Conservation (phyloP, 306 rosid genomes). For the Quercus wislizeni region DNA sequence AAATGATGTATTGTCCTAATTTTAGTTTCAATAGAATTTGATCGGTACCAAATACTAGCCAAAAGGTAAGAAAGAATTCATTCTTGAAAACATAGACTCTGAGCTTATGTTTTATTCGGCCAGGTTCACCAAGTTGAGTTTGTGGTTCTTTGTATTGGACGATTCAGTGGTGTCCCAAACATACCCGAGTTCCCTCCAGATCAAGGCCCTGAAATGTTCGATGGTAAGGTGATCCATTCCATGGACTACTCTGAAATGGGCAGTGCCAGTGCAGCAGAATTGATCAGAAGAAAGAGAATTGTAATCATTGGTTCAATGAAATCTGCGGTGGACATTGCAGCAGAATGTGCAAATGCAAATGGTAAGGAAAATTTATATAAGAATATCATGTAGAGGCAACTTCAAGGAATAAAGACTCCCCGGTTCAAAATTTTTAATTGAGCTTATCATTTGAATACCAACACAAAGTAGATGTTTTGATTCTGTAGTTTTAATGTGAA, state of each 20-base stretch:
- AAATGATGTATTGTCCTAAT: too few species aligned
- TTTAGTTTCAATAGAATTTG: neutral
- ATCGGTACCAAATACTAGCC: neutral
- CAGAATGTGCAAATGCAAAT: constrained; percentile 50
- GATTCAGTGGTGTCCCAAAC: constrained; percentile 49
- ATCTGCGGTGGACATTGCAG: constrained; percentile 52
- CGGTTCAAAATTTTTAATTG: neutral
- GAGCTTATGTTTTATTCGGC: neutral
- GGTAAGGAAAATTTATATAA: constrained; percentile 19
- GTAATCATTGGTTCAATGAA: constrained; percentile 45
- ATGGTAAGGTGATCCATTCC: constrained; percentile 52
- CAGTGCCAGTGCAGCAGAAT: constrained; percentile 28
- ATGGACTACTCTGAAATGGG: constrained; percentile 49
- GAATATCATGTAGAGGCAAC: neutral
- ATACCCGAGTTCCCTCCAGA: constrained; percentile 44
- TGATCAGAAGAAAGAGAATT: constrained; percentile 41
- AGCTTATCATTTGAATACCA: neutral
- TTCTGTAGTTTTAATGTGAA: neutral
- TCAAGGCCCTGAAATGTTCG: constrained; percentile 50
- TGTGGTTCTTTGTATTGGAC: constrained; percentile 58
- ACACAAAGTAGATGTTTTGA: neutral
- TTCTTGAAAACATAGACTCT: neutral
- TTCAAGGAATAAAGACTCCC: neutral
- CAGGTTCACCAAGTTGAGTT: constrained; percentile 50
- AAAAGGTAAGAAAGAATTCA: neutral